Percentiles rank a stretch among this genome's conserved stretches.
Evolutionary conservation across 352 stramenopile species (phyloP).

Genomic region (Globisporangium okanoganense): DNA sequence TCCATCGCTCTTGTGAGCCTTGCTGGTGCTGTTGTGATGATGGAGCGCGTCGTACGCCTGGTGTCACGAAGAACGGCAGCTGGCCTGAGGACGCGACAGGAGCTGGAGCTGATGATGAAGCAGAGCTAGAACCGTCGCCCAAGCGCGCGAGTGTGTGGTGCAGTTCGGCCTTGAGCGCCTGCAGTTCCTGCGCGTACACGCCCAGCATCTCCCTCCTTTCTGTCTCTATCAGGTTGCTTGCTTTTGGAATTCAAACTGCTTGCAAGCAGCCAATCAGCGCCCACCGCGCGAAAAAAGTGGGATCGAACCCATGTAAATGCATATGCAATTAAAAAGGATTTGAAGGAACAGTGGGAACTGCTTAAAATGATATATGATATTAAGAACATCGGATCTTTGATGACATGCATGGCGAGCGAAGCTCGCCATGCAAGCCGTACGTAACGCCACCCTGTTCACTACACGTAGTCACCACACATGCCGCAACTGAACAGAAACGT

Average conservation of each 20-base stretch:
- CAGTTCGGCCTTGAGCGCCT: slow-evolving; percentile 59
- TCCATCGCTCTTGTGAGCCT: neutral
- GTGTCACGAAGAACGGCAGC: neutral
- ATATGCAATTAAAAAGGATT: slow-evolving; percentile 1
- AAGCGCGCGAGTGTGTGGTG: slow-evolving; percentile 43
- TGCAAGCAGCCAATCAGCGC: slow-evolving; percentile 6
- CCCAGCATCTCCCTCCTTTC: slow-evolving; percentile 10
- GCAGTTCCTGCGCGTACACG: slow-evolving; percentile 41
- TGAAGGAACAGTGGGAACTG: no score
- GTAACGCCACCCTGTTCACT: no score
- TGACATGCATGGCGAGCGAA: no score
- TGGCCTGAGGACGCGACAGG: neutral
- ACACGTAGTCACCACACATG: no score
- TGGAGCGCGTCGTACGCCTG: neutral
- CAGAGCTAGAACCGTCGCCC: slow-evolving; percentile 8
- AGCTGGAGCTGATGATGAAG: neutral
- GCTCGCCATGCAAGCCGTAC: no score
- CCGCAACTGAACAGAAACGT: no score
- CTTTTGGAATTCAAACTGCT: slow-evolving; percentile 12
- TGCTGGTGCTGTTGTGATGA: neutral
- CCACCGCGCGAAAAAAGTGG: slow-evolving; percentile 2
- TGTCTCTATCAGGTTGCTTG: neutral
- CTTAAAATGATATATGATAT: no score
- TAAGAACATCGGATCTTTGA: no score
- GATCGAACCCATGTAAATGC: neutral